phyloP scores from a whole-genome alignment of 78 protist genomes.

The Isochrysis galbana region DNA sequence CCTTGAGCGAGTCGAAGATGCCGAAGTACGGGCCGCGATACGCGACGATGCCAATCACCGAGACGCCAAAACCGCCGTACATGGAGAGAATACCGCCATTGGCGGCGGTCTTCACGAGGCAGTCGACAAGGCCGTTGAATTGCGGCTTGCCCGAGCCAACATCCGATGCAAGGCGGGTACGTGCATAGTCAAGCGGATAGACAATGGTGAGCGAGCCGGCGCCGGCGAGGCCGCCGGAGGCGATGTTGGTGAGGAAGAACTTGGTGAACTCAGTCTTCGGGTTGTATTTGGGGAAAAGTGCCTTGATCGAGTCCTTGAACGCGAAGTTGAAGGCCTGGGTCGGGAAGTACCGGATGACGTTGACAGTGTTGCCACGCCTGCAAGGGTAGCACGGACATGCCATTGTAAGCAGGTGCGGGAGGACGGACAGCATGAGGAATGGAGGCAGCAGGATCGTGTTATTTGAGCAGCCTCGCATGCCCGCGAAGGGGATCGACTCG shows the following conservation, averaged over 20 bases:
- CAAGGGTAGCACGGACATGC: neutral
- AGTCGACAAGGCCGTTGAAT: slow-evolving; percentile 92
- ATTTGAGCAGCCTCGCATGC: too few relatives aligned
- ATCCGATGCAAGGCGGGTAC: slow-evolving; percentile 92
- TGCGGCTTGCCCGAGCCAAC: slow-evolving; percentile 79
- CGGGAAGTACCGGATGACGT: slow-evolving; percentile 97
- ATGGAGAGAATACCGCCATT: slow-evolving; percentile 84
- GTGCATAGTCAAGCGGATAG: slow-evolving; percentile 96
- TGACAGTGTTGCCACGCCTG: slow-evolving; percentile 96
- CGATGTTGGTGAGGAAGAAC: slow-evolving; percentile 81
- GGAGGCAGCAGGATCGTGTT: too few relatives aligned
- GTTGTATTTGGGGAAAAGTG: slow-evolving; percentile 64
- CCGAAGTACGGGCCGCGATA: slow-evolving; percentile 97
- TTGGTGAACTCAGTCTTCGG: slow-evolving; percentile 42
- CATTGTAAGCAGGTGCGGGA: slow-evolving; percentile 50
- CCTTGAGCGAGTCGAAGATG: slow-evolving; percentile 82
- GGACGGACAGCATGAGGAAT: neutral
- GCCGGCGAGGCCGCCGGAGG: slow-evolving; percentile 98
- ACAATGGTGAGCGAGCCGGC: slow-evolving; percentile 90
- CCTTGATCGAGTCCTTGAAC: slow-evolving; percentile 95
- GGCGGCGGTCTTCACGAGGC: slow-evolving; percentile 64
- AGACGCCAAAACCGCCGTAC: slow-evolving; percentile 93
- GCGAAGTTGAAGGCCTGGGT: slow-evolving; percentile 98
- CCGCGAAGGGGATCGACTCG: too few relatives aligned
- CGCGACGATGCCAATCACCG: slow-evolving; percentile 86